Evolutionary conservation across 805 yeast species (phyloP), one percentile per base, ranked within the genome.

Genomic region (Metschnikowia bowlesiae): DNA sequence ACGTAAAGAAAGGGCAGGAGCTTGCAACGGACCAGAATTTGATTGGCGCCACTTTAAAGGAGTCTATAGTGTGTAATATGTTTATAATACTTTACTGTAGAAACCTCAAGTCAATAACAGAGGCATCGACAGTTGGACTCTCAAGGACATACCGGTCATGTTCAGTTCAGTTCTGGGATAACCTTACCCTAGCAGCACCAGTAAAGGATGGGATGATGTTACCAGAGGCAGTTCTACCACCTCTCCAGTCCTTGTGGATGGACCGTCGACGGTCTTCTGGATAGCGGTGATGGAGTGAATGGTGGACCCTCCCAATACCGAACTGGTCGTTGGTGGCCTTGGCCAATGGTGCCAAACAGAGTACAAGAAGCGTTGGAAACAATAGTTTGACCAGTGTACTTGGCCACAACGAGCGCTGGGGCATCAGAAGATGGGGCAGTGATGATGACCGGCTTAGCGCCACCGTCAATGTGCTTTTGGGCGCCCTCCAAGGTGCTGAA

Each of bases 181-280:
- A n/a, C n/a, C n/a, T n/a, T 88, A 73, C 96, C 96, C 64, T 89
- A 68, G 96, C 96, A 66, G 96, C 96, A 84, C 96, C 96, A 58
- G 96, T 89, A 57, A 96, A 87, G 38, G 96, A 88, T 68, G 96
- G 96, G 63, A 89, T 89, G 73, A 89, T 87, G 86, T 89, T 89
- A 70, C 91, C 95, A 56, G 92, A 85, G 70, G 96, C 96, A 64
- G 96, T 86, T 80, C 96, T 87, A 74, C 96, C 96, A 73, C 96
- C 96, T 84, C 96, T 86, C 96, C 96, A 89, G 82, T 89, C 96
- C 83, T 89, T 89, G 83, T 85, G 89, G 96, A 88, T 65, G 96
- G 95, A 77, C 96, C 96, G 73, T 89, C 96, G 59, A 89, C 96
- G 56, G 95, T 85, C 85, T 89, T 89, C 78, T 89, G 96, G 66